Evolutionary conservation across 2,329 filamentous ascomycete genomes (phyloP), one percentile per base, ranked within the genome.

Genomic region (Apiospora pterosperma): DNA sequence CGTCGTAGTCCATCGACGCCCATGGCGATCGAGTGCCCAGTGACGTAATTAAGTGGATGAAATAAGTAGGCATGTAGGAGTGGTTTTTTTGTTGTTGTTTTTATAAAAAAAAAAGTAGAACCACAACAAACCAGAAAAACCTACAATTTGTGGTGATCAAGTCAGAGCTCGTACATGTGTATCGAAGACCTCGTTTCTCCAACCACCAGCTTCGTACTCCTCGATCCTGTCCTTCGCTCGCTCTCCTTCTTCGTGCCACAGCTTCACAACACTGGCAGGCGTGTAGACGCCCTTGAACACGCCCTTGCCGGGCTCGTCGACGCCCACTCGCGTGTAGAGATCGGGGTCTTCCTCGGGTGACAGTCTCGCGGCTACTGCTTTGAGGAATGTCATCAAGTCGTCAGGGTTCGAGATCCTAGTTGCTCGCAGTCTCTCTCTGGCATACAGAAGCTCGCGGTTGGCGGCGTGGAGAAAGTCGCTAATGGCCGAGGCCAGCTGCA

Each of bases 391-490:
- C 73, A 87, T 84, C 36, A 97, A 74, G 70, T 97, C 92, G 63
- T 90, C 84, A 0, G 93, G 93, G 71, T 92, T 86, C 1, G 92
- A 89, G 64, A 97, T 93, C 5, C 92, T 86, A 0, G 94, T 93
- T 0, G 95, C 95, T 5, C 95, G 87, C 11, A 98, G 84, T 19
- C 95, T 85, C 77, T 98, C 95, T 0, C 95, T 84, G 0, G 94
- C 94, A 75, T 90, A 97, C 1, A 97, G 78, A 8, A 98, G 80
- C 75, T 98, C 95, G 23, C 93, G 87, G 77, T 98, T 97, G 19
- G 91, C 85, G 1, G 87, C 83, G 69, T 90, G 89, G 39, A 96
- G 84, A 14, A 85, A 84, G 42, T 91, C 87, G 1, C 86, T 85
- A 52, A 97, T 91, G 28, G 88, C 87, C 19, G 85, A 81, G 0